A percentile compares a stretch with the other conserved stretches of the same genome.
Evolutionary conservation across 2,329 filamentous ascomycete species (phyloP).

Genomic region (Paecilomyces niveus): DNA sequence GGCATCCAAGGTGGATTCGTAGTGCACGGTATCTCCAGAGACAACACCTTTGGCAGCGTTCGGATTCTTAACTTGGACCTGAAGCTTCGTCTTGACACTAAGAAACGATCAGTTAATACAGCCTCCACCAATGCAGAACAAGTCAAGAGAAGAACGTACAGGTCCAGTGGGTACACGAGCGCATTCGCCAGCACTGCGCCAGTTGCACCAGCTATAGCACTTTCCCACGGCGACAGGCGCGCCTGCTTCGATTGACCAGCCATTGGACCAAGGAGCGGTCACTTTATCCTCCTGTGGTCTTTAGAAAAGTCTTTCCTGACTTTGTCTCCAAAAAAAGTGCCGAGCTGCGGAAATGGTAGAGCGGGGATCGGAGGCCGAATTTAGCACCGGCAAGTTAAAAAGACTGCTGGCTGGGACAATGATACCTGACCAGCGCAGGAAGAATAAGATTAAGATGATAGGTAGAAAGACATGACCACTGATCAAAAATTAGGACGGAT

Average conservation of each 20-base stretch:
- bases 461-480: background rate
- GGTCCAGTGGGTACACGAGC: constrained; percentile 90
- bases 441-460: background rate
- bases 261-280: constrained; percentile 31
- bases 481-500: background rate
- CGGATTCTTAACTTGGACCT: constrained; percentile 77
- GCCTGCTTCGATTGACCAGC: constrained; percentile 56
- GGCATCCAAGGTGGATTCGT: constrained; percentile 81
- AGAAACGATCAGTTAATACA: constrained; percentile 10
- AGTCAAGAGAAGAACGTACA: constrained; percentile 53
- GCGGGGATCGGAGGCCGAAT: constrained; percentile 6
- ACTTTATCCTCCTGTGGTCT: background rate
- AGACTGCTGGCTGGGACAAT: background rate
- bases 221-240: constrained; percentile 81
- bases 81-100: constrained; percentile 91
- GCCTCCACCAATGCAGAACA: background rate
- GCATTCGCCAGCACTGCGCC: constrained; percentile 93
- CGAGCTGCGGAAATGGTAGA: background rate
- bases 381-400: background rate
- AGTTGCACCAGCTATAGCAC: constrained; percentile 83
- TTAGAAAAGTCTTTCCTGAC: background rate
- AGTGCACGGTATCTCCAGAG: constrained; percentile 58
- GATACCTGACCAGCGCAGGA: background rate
- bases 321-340: background rate
- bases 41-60: constrained; percentile 38